A percentile compares a stretch with the other conserved stretches of the same genome.
These are phyloP conservation scores for Tulasnella sp. DNA, from an alignment of 768 basidiomycete species.

Conservation along the genomic window DNA sequence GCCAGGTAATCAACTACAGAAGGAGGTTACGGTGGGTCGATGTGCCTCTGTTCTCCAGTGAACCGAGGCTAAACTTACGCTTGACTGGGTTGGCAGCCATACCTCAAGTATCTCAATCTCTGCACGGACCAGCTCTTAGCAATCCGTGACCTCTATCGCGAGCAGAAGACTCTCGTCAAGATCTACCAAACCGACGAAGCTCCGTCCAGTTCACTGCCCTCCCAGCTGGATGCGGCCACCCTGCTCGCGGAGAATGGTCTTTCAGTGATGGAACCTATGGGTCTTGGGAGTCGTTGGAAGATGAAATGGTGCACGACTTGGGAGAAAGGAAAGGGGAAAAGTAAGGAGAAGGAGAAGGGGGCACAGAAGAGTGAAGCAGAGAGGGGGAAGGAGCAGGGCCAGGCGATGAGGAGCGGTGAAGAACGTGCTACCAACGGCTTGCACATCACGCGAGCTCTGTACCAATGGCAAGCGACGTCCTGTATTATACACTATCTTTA, in stretches of 20 bases:
- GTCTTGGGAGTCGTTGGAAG: neutral
- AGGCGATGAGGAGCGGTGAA: neutral
- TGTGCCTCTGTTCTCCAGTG: neutral
- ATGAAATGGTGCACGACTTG: neutral
- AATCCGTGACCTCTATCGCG: neutral
- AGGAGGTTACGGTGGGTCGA: neutral
- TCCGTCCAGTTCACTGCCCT: neutral
- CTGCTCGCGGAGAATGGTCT: neutral
- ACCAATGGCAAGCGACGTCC: neutral
- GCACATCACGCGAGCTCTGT: neutral
- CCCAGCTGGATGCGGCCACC: neutral
- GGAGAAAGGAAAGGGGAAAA: too few species aligned
- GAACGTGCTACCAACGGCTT: neutral
- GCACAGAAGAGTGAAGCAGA: too few species aligned
- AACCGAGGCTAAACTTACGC: neutral
- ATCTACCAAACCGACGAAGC: neutral
- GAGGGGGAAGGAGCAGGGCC: too few species aligned
- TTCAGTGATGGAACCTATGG: neutral
- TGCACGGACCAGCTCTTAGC: neutral
- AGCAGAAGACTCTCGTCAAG: neutral
- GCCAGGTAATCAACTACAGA: neutral
- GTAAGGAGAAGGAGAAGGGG: neutral
- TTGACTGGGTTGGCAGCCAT: neutral
- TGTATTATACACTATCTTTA: neutral
- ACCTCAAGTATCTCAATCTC: neutral